phyloP scores from a whole-genome alignment of 2,329 filamentous ascomycete genomes.

The Tolypocladium pustulatum region DNA sequence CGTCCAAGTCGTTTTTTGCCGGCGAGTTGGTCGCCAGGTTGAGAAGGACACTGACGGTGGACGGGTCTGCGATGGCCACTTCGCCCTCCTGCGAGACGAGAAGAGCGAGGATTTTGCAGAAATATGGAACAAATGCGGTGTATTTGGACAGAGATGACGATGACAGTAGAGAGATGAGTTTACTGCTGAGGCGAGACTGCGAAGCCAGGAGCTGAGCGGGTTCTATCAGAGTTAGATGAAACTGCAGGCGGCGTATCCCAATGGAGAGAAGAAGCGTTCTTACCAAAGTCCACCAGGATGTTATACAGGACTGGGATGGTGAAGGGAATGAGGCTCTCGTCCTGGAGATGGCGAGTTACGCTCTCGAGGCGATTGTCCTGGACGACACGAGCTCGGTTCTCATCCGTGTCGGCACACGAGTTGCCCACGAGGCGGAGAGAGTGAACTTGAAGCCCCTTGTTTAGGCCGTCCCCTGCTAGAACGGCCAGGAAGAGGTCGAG shows the following conservation, averaged over 20 bases:
- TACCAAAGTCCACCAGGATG: slow-evolving; percentile 53
- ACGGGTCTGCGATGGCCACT: slow-evolving; percentile 27
- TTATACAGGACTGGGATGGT: slow-evolving; percentile 52
- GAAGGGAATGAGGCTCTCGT: slow-evolving; percentile 38
- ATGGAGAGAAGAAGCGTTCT: slow-evolving; percentile 9
- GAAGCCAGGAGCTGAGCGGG: slow-evolving; percentile 47
- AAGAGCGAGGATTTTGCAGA: slow-evolving; percentile 46
- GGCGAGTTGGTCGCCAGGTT: slow-evolving; percentile 31
- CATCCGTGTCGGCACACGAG: slow-evolving; percentile 52
- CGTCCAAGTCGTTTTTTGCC: slow-evolving; percentile 36
- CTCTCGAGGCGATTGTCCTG: slow-evolving; percentile 33
- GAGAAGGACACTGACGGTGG: slow-evolving; percentile 39
- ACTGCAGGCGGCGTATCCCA: no score
- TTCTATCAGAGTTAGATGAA: slow-evolving; percentile 25
- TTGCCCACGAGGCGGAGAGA: slow-evolving; percentile 50
- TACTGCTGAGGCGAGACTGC: slow-evolving; percentile 36
- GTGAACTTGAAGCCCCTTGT: slow-evolving; percentile 38
- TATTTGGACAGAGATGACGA: slow-evolving; percentile 31
- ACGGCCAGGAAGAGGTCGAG: slow-evolving; percentile 44
- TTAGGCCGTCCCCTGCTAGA: slow-evolving; percentile 26
- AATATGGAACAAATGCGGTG: slow-evolving; percentile 35
- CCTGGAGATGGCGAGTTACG: slow-evolving; percentile 36
- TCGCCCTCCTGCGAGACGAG: slow-evolving; percentile 44
- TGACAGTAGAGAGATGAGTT: slow-evolving; percentile 38
- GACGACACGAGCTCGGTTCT: slow-evolving; percentile 47